These are phyloP conservation scores for Leishmania lainsoni DNA, from an alignment of 208 protist genomes.

Conservation along the genomic window DNA sequence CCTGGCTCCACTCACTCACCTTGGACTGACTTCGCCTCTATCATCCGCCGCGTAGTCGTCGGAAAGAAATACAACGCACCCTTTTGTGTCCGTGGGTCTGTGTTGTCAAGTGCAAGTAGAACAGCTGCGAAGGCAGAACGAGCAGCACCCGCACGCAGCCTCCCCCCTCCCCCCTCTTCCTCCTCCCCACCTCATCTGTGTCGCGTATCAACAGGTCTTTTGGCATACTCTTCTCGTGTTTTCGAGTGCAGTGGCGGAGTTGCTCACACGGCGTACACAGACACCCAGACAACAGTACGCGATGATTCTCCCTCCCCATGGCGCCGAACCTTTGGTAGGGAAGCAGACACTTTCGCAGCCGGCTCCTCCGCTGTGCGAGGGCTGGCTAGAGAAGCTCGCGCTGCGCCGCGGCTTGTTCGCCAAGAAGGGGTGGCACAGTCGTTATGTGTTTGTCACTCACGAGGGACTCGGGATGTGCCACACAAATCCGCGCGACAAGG, in stretches of 20 bases:
- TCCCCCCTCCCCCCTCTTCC: too few species aligned
- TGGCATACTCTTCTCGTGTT: neutral
- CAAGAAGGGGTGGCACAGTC: constrained; percentile 46
- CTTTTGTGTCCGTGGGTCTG: neutral
- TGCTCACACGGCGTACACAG: neutral
- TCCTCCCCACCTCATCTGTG: neutral
- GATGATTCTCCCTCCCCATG: neutral
- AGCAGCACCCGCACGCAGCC: neutral
- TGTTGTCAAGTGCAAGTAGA: neutral
- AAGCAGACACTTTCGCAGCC: neutral
- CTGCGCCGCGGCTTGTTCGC: constrained; percentile 48
- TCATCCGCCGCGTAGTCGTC: neutral
- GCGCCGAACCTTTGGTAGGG: neutral
- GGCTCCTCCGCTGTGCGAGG: constrained; percentile 40
- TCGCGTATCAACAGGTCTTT: neutral
- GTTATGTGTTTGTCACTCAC: constrained; percentile 48
- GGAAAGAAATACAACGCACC: neutral
- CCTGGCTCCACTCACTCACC: neutral
- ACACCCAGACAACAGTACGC: neutral
- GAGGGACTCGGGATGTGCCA: constrained; percentile 57
- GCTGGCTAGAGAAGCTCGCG: constrained; percentile 71
- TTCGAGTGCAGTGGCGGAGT: neutral
- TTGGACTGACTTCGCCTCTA: neutral
- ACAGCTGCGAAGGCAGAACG: neutral
- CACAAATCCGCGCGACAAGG: constrained; percentile 30